phyloP scores from a whole-genome alignment of 768 basidiomycete genomes.

The Megacollybia marginata region DNA sequence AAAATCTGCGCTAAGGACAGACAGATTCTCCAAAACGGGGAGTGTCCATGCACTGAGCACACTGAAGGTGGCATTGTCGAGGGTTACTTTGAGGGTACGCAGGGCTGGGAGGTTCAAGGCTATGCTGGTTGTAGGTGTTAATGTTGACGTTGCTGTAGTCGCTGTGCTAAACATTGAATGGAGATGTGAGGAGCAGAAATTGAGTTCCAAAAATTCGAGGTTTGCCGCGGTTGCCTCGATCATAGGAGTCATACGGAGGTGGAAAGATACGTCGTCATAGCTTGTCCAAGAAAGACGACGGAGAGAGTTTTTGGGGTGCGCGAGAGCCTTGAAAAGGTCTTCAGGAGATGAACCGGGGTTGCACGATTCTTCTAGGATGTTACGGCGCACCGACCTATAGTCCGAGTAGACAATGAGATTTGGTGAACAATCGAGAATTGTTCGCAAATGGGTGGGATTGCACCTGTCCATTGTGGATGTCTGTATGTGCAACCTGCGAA shows the following conservation, averaged over 20 bases:
- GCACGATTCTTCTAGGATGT: constrained; percentile 33
- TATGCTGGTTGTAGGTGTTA: constrained; percentile 4
- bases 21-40: constrained; percentile 55
- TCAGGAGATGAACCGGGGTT: constrained; percentile 44
- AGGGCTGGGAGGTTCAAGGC: constrained; percentile 53
- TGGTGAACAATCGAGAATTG: constrained; percentile 60
- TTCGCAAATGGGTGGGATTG: constrained; percentile 56
- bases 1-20: constrained; percentile 65
- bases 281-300: constrained; percentile 64
- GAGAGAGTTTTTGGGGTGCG: constrained; percentile 43
- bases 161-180: constrained; percentile 18
- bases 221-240: constrained; percentile 42
- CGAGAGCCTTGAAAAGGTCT: constrained; percentile 52
- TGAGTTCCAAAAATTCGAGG: constrained; percentile 65
- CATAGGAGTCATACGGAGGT: constrained; percentile 47
- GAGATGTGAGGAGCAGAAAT: constrained; percentile 43
- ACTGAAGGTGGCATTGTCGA: constrained; percentile 66
- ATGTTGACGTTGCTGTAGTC: constrained; percentile 7
- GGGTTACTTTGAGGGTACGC: constrained; percentile 59
- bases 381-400: constrained; percentile 55
- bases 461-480: constrained; percentile 60
- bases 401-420: constrained; percentile 56
- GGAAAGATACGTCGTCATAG: constrained; percentile 56
- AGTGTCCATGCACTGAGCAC: constrained; percentile 62
- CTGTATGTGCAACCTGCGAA: constrained; percentile 65